These are phyloP conservation scores for Schwanniomyces occidentalis DNA, from an alignment of 805 yeast genomes.

Conservation along the genomic window DNA sequence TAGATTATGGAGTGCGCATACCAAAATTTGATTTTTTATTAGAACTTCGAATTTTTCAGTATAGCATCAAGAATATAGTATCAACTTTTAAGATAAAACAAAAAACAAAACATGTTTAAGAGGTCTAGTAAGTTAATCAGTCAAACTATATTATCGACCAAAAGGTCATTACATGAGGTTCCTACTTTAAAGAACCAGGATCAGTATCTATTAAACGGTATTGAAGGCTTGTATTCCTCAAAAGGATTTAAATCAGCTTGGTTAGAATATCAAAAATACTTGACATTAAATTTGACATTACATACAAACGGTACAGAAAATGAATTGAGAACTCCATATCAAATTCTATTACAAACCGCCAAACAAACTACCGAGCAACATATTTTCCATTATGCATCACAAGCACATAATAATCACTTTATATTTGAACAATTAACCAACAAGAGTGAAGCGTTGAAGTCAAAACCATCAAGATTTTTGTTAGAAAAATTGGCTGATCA, in stretches of 20 bases:
- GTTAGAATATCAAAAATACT: slow-evolving; percentile 73
- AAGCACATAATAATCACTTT: slow-evolving; percentile 88
- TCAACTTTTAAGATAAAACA: neutral
- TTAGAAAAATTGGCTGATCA: slow-evolving; percentile 37
- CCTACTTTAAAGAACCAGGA: slow-evolving; percentile 53
- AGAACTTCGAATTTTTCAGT: slow-evolving; percentile 7
- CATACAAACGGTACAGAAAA: slow-evolving; percentile 76
- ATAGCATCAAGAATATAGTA: neutral
- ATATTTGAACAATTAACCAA: slow-evolving; percentile 65
- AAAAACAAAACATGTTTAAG: slow-evolving; percentile 9
- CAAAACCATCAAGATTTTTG: slow-evolving; percentile 39
- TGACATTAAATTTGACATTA: slow-evolving; percentile 59
- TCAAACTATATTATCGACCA: slow-evolving; percentile 4
- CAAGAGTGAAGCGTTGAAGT: slow-evolving; percentile 27
- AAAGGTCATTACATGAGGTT: slow-evolving; percentile 56
- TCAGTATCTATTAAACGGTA: slow-evolving; percentile 46
- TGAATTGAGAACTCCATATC: slow-evolving; percentile 75
- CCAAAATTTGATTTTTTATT: slow-evolving; percentile 1
- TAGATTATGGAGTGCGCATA: neutral
- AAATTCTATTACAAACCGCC: slow-evolving; percentile 66
- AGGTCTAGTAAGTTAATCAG: slow-evolving; percentile 1
- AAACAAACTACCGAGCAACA: slow-evolving; percentile 64
- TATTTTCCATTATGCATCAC: slow-evolving; percentile 86
- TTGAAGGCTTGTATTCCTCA: slow-evolving; percentile 63
- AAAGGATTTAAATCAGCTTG: slow-evolving; percentile 74